Conservation (phyloP, 768 basidiomycete species). For the Termitomyces sp. region DNA sequence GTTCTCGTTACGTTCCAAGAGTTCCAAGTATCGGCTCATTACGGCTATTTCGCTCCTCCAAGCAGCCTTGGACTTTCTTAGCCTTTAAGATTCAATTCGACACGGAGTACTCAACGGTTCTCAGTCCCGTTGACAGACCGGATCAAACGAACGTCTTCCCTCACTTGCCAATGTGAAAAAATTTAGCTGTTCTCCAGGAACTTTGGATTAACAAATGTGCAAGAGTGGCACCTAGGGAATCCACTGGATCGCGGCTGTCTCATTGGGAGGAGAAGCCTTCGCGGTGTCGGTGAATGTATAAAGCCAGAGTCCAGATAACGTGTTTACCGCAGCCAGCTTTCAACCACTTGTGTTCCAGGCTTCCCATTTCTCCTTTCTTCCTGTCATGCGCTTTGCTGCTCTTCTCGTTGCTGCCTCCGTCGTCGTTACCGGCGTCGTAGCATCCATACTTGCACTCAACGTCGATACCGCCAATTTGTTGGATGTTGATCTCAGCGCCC, state of each 20-base stretch:
- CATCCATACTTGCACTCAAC: conserved; percentile 14
- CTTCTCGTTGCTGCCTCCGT: conserved; percentile 21
- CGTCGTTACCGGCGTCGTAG: conserved; percentile 17
- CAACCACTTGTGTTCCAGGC: conserved; percentile 1
- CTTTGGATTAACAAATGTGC: neutral
- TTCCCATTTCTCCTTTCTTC: neutral
- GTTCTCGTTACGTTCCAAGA: no score
- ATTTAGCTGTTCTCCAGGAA: neutral
- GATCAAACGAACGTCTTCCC: no score
- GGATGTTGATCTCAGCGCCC: no score
- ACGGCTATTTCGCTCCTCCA: no score
- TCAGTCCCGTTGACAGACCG: no score
- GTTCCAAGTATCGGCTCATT: no score
- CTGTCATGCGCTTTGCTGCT: conserved; percentile 27
- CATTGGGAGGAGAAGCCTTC: neutral
- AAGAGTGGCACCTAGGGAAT: neutral
- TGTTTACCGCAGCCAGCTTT: conserved; percentile 6
- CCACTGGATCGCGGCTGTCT: neutral
- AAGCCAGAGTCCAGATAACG: neutral
- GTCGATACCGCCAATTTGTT: conserved; percentile 15
- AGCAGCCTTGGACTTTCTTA: no score
- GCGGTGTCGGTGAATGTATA: conserved; percentile 4
- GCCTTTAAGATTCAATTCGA: no score
- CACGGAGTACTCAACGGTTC: no score
- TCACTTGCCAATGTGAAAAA: no score